A percentile compares a stretch with the other conserved stretches of the same genome.
Conservation (phyloP, 495 filamentous ascomycete genomes). For the Aspergillus saccharolyticus region DNA sequence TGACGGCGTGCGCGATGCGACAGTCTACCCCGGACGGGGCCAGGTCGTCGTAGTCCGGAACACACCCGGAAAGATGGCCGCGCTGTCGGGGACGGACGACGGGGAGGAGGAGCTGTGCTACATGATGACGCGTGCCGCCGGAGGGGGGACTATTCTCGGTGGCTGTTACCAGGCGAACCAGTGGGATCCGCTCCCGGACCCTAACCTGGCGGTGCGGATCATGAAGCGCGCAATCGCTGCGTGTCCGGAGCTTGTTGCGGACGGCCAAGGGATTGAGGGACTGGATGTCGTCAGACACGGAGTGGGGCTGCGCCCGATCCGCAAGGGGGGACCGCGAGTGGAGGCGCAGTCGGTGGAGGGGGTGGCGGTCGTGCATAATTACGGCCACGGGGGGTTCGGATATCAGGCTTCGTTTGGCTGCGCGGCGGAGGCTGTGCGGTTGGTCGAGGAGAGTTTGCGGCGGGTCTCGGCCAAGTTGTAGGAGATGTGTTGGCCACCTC, state of each 20-base stretch:
- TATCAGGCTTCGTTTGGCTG: slow-evolving; percentile 76
- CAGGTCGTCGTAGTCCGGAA: slow-evolving; percentile 86
- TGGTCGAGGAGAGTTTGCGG: slow-evolving; percentile 55
- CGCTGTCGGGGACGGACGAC: slow-evolving; percentile 66
- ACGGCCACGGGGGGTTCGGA: slow-evolving; percentile 70
- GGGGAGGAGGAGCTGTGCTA: slow-evolving; percentile 68
- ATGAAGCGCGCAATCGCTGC: slow-evolving; percentile 70
- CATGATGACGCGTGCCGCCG: slow-evolving; percentile 74
- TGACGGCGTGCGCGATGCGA: slow-evolving; percentile 72
- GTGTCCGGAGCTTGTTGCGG: slow-evolving; percentile 52
- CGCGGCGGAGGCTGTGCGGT: slow-evolving; percentile 55
- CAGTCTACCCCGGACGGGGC: slow-evolving; percentile 66
- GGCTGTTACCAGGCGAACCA: slow-evolving; percentile 71
- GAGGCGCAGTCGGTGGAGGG: slow-evolving; percentile 65
- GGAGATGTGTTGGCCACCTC: no score
- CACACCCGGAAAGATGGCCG: slow-evolving; percentile 57
- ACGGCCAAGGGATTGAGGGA: slow-evolving; percentile 63
- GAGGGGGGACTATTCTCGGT: slow-evolving; percentile 69
- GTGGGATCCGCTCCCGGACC: slow-evolving; percentile 73
- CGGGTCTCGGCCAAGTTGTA: slow-evolving; percentile 12
- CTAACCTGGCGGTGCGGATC: slow-evolving; percentile 68
- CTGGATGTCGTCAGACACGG: slow-evolving; percentile 74
- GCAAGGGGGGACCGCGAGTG: slow-evolving; percentile 64
- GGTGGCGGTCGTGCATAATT: slow-evolving; percentile 76
- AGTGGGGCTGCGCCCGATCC: slow-evolving; percentile 71